Conservation (phyloP, 208 protist genomes). For the Strigomonas oncopelti region DNA sequence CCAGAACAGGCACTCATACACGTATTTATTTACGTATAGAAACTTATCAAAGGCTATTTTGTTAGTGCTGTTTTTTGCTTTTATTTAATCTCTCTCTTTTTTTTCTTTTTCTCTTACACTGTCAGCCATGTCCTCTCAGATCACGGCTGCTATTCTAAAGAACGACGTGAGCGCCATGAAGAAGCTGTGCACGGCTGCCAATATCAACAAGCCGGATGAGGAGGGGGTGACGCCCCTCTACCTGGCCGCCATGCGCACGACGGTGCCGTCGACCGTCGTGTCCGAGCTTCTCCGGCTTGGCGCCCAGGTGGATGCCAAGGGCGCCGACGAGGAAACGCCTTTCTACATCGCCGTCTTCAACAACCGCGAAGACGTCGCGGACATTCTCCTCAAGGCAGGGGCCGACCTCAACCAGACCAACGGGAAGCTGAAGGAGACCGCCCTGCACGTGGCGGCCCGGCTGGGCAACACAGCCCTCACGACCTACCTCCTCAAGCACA, state of each 20-base stretch:
- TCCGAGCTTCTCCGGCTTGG: constrained; percentile 49
- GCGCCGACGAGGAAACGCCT: constrained; percentile 61
- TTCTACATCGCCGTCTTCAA: constrained; percentile 85
- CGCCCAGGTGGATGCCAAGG: constrained; percentile 59
- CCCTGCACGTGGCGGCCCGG: constrained; percentile 64
- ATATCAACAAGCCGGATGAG: constrained; percentile 26
- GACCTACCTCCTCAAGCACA: constrained; percentile 34
- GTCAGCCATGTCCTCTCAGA: constrained; percentile 12
- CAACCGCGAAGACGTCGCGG: constrained; percentile 47
- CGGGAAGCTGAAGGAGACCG: constrained; percentile 54
- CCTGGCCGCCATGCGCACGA: constrained; percentile 80
- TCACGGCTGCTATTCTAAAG: constrained; percentile 20
- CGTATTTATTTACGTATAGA: no score
- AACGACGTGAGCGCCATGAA: constrained; percentile 27
- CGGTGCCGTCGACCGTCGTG: constrained; percentile 37
- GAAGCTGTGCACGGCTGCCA: constrained; percentile 11
- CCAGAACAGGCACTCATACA: no score
- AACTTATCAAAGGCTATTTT: no score
- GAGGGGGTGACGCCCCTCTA: constrained; percentile 82
- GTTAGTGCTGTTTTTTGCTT: no score
- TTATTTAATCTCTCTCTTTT: not conserved
- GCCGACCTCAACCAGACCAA: constrained; percentile 65
- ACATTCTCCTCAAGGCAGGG: constrained; percentile 53
- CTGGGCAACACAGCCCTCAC: constrained; percentile 49
- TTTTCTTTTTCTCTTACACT: not conserved